Base-by-base conservation (phyloP, 208 protist species). In the Acanthamoeba quina region DNA sequence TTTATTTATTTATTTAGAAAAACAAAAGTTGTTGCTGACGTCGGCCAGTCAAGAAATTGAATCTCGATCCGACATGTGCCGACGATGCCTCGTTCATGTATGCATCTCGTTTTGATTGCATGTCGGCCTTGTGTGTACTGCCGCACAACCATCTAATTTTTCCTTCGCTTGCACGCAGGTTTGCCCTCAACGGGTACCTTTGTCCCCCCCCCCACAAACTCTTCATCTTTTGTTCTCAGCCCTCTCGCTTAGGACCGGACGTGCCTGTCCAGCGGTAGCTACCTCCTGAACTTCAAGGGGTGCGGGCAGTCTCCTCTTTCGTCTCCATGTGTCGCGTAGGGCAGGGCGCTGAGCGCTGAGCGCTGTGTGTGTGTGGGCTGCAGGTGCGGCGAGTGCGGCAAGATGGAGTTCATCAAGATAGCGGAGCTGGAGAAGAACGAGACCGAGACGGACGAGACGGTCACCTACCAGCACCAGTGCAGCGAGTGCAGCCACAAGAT, bases 391-490 rank as follows among this genome's bases (percentile, higher is more conserved):
- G 78, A 86, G 52, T 86, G 78, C 11, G 78, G 78, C 0, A 86
- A 86, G 78, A 86, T 54, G 78, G 78, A 86, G 78, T 86, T 86
- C 78, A 86, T 86, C 52, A 86, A 86, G 17, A 62, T 86, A n/a
- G 78, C 34, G 29, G 78, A 86, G 29, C 47, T 86, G 78, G 78
- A 86, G 52, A 54, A 62, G 47, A 86, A 3, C 52, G 78, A 86
- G 49, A 86, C 11, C 49, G 78, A 86, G 11, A 86, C 78, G 19
- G 78, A 86, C 15, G 78, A 86, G 78, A 86, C 49, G 19, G 78
- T 86, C 49, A 86, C 17, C 49, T 86, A 86, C 49, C 78, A 86
- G 78, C 78, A 86, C 78, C 78, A 86, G 49, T 86, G 78, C 78
- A 86, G 78, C 31, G 78, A 86, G 52, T 86, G 78, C 78, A 41